Percentiles rank a stretch among this genome's conserved stretches.
Evolutionary conservation across 2,329 filamentous ascomycete genomes (phyloP).

Genomic region (Aspergillus quadrilineatus): DNA sequence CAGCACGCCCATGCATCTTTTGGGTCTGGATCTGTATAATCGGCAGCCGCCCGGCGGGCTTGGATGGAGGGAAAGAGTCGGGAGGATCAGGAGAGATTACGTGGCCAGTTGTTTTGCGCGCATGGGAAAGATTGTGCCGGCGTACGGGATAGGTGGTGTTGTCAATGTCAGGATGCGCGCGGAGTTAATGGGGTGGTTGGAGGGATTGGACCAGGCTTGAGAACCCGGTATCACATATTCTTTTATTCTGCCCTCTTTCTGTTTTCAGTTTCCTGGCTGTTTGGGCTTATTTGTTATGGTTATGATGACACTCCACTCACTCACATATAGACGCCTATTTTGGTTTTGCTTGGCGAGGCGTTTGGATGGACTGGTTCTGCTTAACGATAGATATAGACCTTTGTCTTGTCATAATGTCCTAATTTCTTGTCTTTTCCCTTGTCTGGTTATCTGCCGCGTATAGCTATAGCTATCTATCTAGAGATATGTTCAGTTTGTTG

Average conservation of each 20-base stretch:
- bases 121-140: slow-evolving; percentile 81
- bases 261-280: too few relatives aligned
- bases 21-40: slow-evolving; percentile 86
- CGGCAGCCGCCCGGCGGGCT: slow-evolving; percentile 49
- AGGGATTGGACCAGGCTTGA: slow-evolving; percentile 19
- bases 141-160: slow-evolving; percentile 84
- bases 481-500: background rate
- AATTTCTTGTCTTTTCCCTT: background rate
- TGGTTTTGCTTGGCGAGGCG: background rate
- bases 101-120: slow-evolving; percentile 69
- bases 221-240: too few relatives aligned
- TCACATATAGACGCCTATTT: background rate
- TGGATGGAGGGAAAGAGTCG: slow-evolving; percentile 61
- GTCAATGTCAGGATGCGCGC: slow-evolving; percentile 73
- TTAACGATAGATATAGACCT: background rate
- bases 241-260: too few relatives aligned
- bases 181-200: slow-evolving; percentile 64
- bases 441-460: background rate
- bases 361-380: background rate
- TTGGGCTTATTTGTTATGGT: background rate
- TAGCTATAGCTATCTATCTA: background rate
- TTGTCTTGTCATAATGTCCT: background rate
- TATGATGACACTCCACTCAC: background rate
- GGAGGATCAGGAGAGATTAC: slow-evolving; percentile 73
- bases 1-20: slow-evolving; percentile 79